Base-by-base conservation (phyloP, 169 alveolate genomes). In the Neospora caninum region DNA sequence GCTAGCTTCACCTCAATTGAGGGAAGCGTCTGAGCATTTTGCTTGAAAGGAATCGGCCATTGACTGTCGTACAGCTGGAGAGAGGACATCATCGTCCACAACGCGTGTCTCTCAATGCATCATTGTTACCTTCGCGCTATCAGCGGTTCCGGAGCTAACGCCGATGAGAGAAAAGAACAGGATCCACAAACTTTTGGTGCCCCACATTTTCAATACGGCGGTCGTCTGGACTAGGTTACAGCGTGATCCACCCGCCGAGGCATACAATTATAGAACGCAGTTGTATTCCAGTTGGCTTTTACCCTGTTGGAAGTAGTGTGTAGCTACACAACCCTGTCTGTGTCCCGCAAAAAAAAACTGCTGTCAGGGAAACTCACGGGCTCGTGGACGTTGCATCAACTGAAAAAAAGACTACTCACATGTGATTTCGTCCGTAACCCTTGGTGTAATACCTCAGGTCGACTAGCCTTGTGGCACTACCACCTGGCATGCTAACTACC, bases 1-100 rank as follows among this genome's bases (percentile, higher is more conserved):
- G 93, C 94, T 20, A 94, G 94, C 41, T 91, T 89, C 49, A 94
- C 96, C 78, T 88, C 96, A 39, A 91, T 95, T 34, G 96, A 93
- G 34, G 96, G 95, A 6, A 95, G 93, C 18, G 95, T 95, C 93
- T 95, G 94, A 2, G 95, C 93, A 78, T 91, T 93, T 67, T 95
- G 93, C 34, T 83, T 39, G 73, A 95, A 95, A 36, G 54, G 92
- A 6, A 95, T 94, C n/a, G 95, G 96, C 95, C 95, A 95, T 16
- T 34, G 34, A 25, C 67, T 16, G 70, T 31, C 67, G 4, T 22
- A 18, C 27, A 4, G 69, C 89, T 82, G 67, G 31, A 82, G 29
- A 29, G 16, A 36, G 70, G 53, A 34, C 83, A 34, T 39, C 42
- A 34, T 34, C 31, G 7, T 20, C 43, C 87, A 34, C 53, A 39